A percentile compares a stretch with the other conserved stretches of the same genome.
Evolutionary conservation across 805 yeast genomes (phyloP).

Genomic region (Teunomyces panamensis): DNA sequence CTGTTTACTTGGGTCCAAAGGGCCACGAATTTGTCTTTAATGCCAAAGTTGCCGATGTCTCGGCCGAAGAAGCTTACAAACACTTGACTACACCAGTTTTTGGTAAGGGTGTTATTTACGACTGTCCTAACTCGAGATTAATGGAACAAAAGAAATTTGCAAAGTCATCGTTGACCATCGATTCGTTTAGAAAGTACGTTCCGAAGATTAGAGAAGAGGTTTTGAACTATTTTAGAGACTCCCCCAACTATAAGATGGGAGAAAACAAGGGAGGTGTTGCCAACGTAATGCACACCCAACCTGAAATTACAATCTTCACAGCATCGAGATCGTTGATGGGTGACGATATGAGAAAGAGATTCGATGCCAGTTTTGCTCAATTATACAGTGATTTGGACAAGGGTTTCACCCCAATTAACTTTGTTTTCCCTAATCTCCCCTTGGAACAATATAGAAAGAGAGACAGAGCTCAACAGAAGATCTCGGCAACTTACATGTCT

Average conservation of each 20-base stretch:
- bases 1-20: slow-evolving; percentile 94
- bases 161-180: slow-evolving; percentile 82
- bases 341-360: slow-evolving; percentile 80
- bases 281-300: slow-evolving; percentile 78
- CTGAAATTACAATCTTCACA: slow-evolving; percentile 94
- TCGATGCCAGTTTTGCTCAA: slow-evolving; percentile 79
- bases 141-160: slow-evolving; percentile 99
- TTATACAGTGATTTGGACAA: slow-evolving; percentile 89
- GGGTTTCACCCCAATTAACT: slow-evolving; percentile 94
- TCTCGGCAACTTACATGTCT: slow-evolving; percentile 76
- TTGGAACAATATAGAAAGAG: slow-evolving; percentile 80
- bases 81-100: slow-evolving; percentile 99
- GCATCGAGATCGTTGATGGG: slow-evolving; percentile 92
- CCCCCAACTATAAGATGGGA: slow-evolving; percentile 46
- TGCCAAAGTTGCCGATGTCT: slow-evolving; percentile 82
- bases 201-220: slow-evolving; percentile 85
- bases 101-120: slow-evolving; percentile 96
- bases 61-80: slow-evolving; percentile 94
- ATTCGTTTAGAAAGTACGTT: slow-evolving; percentile 79
- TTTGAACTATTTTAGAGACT: slow-evolving; percentile 55
- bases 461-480: slow-evolving; percentile 82
- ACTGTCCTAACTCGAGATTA: slow-evolving; percentile 87
- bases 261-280: slow-evolving; percentile 44
- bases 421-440: slow-evolving; percentile 93
- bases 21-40: slow-evolving; percentile 97